Evolutionary conservation across 2,329 filamentous ascomycete genomes (phyloP), one percentile per base, ranked within the genome.

Genomic region (Stagonosporopsis vannaccii): DNA sequence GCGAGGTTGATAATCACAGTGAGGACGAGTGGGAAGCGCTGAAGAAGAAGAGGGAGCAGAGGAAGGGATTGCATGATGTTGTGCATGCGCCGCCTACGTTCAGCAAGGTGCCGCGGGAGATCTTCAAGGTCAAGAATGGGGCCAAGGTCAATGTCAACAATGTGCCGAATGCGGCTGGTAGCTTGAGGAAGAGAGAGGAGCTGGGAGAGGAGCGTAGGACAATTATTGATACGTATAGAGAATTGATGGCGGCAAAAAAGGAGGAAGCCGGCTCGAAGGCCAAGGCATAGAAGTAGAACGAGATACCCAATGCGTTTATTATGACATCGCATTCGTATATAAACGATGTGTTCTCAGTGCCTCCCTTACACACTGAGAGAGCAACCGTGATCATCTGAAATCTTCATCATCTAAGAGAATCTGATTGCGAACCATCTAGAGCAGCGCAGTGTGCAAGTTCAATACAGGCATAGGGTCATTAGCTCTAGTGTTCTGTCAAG

Each of bases 21-120:
- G 87, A 88, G 40, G 91, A 94, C 74, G 90, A 91, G 0, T 96
- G 91, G 91, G 87, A 85, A 39, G 86, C 86, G 59, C 75, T 97
- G 62, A 88, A 89, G 72, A 82, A 56, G 58, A 74, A 83, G 72
- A 57, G 73, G 13, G 69, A 70, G 43, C 87, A 87, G 77, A 81
- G 87, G 53, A 87, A 85, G 23, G 80, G 80, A 0, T 49, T 84
- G 44, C 77, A 82, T 60, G 82, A 85, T 73, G 82, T 93, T 25
- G 92, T 85, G 3, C 82, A 87, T 67, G 92, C 90, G 33, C 93
- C 93, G 26, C 92, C 93, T 0, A 84, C 85, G 60, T 82, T 96
- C 51, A 84, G 85, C 63, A 87, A 84, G 59, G 82, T 82, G 45
- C 82, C 83, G 6, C 84, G 76, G 59, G 86, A 86, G 71, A 87